Base-by-base conservation (phyloP, 345 rosid species). In the Lepidium aucheri region DNA sequence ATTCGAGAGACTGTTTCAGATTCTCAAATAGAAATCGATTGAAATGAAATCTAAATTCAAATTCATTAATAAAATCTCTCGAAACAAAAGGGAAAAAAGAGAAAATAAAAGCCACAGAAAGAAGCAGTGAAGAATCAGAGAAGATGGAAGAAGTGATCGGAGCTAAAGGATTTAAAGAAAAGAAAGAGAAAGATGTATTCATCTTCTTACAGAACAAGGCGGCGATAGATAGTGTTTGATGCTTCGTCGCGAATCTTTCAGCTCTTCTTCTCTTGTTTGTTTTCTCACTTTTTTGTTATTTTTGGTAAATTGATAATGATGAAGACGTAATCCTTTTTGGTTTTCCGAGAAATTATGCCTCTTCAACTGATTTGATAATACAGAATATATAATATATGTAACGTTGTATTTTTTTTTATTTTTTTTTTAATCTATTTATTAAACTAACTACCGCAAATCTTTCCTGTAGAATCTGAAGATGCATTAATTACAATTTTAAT, bases 391-490 rank as follows among this genome's bases (percentile, higher is more conserved):
- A 18, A 5, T 60, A 0, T 55, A 6, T 55, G 24, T 53, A 10
- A 52, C 6, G 11, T n/a, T 55, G 32, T 55, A 39, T 55, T 7
- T 14, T 13, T 39, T 20, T 20, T 1, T 36, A 13, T 38, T 20
- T 3, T 20, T 55, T 6, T n/a, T n/a, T 20, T 17, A 12, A 3
- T 36, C 22, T 38, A 12, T 3, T 57, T 57, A 66, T 56, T 45
- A 39, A 45, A 45, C 57, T 47, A 68, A 57, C 73, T 69, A 52
- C 66, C 36, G 67, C 66, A 49, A 60, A 59, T 69, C 53, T 57
- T 68, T 22, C 10, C 40, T 22, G 46, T 55, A 67, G 54, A 55
- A 53, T 33, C 63, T 53, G 70, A 33, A n/a, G 40, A 46, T 56
- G 40, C 28, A 39, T 15, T 43, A 42, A 40, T 26, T 26, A 26